Base-by-base conservation (phyloP, 257 asterid genomes). In the Lithospermum erythrorhizon region DNA sequence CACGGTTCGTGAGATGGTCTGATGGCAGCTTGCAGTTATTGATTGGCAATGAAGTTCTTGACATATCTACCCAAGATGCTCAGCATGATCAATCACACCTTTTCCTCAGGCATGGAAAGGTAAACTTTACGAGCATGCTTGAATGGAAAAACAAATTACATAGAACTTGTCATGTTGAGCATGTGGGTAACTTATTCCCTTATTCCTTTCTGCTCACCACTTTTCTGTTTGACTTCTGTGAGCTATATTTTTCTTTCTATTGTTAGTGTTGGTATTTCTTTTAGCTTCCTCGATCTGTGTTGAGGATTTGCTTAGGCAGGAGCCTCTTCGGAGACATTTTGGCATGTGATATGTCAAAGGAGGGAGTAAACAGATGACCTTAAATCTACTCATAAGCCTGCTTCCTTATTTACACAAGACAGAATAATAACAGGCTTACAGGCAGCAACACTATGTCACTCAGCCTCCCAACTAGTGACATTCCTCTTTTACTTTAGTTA, bases 1-100 rank as follows among this genome's bases (percentile, higher is more conserved):
- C 97, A 51, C 97, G 97, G 58, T 86, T 93, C 74, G 99, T 93
- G 80, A 90, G 84, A 65, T 93, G 99, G 99, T 89, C 99, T 9
- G 99, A 93, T 82, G 97, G 99, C 58, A 86, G 97, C 80, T 70
- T 84, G 61, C 99, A 93, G 81, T 75, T 93, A 67, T 80, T 86
- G 71, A 85, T 93, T 65, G 99, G 99, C 67, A 93, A 84, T 76
- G 99, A 93, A 85, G 97, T 89, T 73, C 96, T 93, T 61, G 95
- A 93, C 77, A 89, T 87, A 75, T 89, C 97, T 55, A 77, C 76
- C 80, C 99, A 89, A 76, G 97, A 87, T 76, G 89, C 96, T 22
- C 94, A 83, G 63, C 95, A 93, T 56, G 99, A 93, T 66, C 96
- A 88, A 61, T 79, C 97, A 61, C 97, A 93, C 77, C 96, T 93